phyloP scores from a whole-genome alignment of 768 basidiomycete species.

The Pleurotus platypus region DNA sequence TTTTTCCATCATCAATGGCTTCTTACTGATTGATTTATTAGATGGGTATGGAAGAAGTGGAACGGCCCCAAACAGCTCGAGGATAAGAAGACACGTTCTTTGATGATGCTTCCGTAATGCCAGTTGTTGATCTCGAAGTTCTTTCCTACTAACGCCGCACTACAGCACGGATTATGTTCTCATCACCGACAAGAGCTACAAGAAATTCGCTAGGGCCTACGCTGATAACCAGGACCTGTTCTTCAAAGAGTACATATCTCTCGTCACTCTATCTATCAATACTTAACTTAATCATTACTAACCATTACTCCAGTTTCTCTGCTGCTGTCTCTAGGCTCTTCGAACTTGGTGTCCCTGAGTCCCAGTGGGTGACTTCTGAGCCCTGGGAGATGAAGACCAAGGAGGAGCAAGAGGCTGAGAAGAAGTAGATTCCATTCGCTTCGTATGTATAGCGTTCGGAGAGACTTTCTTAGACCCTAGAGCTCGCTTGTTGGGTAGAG shows the following conservation, averaged over 20 bases:
- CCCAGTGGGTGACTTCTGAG: constrained; percentile 72
- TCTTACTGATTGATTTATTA: constrained; percentile 18
- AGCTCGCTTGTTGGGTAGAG: background rate
- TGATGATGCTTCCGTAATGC: constrained; percentile 96
- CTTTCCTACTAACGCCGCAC: background rate
- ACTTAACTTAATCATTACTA: no score
- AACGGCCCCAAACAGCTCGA: constrained; percentile 88
- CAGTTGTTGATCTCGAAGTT: background rate
- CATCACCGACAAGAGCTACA: constrained; percentile 88
- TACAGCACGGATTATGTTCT: constrained; percentile 86
- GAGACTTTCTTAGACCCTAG: background rate
- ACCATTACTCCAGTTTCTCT: constrained; percentile 63
- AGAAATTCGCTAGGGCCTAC: constrained; percentile 83
- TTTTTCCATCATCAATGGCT: background rate
- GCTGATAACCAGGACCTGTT: constrained; percentile 82
- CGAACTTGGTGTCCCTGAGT: constrained; percentile 87
- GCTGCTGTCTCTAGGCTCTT: constrained; percentile 73
- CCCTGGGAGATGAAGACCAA: constrained; percentile 70
- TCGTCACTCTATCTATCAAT: background rate
- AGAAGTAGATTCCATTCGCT: background rate
- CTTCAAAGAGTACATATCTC: constrained; percentile 82
- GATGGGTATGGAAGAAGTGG: constrained; percentile 97
- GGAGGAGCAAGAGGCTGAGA: constrained; percentile 34
- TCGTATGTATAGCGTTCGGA: background rate
- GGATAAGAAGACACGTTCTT: constrained; percentile 82